Percentiles rank a stretch among this genome's conserved stretches.
Evolutionary conservation across 2,329 filamentous ascomycete species (phyloP).

Genomic region (Ophiocordyceps camponoti-saundersi): DNA sequence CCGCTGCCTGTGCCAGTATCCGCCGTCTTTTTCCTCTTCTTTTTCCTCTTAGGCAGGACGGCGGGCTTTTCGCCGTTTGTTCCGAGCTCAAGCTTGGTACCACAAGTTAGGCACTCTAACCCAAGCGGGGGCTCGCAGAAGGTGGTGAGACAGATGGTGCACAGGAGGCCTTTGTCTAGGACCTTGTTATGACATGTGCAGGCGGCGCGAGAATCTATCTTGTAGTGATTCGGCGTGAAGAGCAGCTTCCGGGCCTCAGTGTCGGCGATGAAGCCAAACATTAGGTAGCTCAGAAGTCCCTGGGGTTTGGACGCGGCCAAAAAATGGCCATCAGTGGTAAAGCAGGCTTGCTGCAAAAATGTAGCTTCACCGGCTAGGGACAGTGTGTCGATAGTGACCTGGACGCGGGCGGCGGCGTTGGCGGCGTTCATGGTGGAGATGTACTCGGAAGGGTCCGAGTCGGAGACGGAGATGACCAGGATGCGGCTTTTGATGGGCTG

Average conservation of each 20-base stretch:
- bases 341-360: constrained; percentile 78
- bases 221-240: constrained; percentile 63
- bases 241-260: constrained; percentile 40
- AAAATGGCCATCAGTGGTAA: constrained; percentile 42
- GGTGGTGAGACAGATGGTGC: constrained; percentile 89
- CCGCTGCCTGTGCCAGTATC: constrained; percentile 26
- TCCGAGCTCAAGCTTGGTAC: constrained; percentile 59
- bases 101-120: constrained; percentile 67
- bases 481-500: constrained; percentile 42
- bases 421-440: constrained; percentile 98
- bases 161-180: constrained; percentile 86
- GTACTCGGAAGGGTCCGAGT: constrained; percentile 74
- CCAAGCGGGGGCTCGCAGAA: constrained; percentile 53
- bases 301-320: constrained; percentile 36
- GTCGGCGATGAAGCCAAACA: constrained; percentile 77
- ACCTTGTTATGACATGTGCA: constrained; percentile 93
- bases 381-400: constrained; percentile 83
- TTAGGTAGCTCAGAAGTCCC: constrained; percentile 78
- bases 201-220: constrained; percentile 92
- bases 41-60: constrained; percentile 55
- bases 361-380: constrained; percentile 74
- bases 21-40: constrained; percentile 54
- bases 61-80: constrained; percentile 61
- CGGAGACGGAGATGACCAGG: constrained; percentile 76
- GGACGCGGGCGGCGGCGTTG: constrained; percentile 79